phyloP scores from a whole-genome alignment of 1,139 yeast genomes.

The Nadsonia commutata region DNA sequence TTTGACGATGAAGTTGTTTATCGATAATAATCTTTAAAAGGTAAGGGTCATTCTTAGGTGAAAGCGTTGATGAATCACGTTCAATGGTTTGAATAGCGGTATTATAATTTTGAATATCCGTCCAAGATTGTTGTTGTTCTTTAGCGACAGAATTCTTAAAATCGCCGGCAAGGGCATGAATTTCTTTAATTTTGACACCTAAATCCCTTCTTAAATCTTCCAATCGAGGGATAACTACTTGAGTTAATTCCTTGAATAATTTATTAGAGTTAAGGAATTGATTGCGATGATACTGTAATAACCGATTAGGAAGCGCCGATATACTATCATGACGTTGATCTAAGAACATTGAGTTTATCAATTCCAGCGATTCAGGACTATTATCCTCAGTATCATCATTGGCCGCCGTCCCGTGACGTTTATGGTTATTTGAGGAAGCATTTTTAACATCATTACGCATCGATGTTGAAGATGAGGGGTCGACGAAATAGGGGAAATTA shows the following conservation, averaged over 20 bases:
- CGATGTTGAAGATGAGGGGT: conserved; percentile 13
- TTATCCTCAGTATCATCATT: conserved; percentile 8
- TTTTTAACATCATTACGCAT: conserved; percentile 1
- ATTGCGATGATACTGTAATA: conserved; percentile 60
- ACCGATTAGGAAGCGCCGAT: conserved; percentile 64
- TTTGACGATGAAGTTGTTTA: conserved; percentile 58
- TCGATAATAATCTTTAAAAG: conserved; percentile 59
- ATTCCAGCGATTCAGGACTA: conserved; percentile 9
- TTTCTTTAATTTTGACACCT: conserved; percentile 73
- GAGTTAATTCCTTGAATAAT: conserved; percentile 56
- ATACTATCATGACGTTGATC: conserved; percentile 73
- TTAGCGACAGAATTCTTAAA: conserved; percentile 61
- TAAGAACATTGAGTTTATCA: conserved; percentile 39
- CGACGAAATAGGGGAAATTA: conserved; percentile 34
- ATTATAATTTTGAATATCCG: conserved; percentile 16
- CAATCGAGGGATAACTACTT: conserved; percentile 61
- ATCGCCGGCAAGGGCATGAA: conserved; percentile 65
- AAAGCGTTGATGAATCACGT: conserved; percentile 22
- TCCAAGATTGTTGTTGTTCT: conserved; percentile 47
- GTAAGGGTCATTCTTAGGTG: conserved; percentile 63
- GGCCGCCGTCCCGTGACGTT: too few relatives aligned
- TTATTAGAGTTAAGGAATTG: conserved; percentile 53
- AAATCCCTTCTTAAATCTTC: conserved; percentile 78
- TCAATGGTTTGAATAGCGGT: conserved; percentile 18
- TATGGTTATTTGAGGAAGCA: background rate